Evolutionary conservation across 1,139 yeast genomes (phyloP).

Genomic region (Hemisphaericaspora xylanilytica): DNA sequence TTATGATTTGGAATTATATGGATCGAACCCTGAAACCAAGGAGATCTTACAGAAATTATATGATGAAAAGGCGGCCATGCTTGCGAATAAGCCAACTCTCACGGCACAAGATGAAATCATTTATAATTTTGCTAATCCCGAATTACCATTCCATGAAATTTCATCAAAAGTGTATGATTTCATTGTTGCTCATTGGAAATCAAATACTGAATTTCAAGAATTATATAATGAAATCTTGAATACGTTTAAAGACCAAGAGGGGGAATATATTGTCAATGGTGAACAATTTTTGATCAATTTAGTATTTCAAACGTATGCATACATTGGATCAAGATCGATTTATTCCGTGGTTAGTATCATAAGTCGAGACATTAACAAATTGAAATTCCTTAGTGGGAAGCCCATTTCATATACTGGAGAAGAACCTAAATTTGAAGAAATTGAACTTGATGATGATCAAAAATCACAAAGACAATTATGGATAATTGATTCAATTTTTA

Average conservation of each 20-base stretch:
- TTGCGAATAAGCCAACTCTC: constrained; percentile 24
- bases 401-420: constrained; percentile 24
- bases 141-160: constrained; percentile 37
- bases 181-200: constrained; percentile 41
- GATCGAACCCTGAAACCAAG: constrained; percentile 26
- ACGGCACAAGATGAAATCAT: constrained; percentile 44
- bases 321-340: constrained; percentile 84
- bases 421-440: constrained; percentile 35
- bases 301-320: constrained; percentile 70
- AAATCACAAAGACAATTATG: constrained; percentile 31
- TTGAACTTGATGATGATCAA: constrained; percentile 39
- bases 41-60: constrained; percentile 29
- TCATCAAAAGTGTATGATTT: constrained; percentile 44
- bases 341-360: constrained; percentile 80
- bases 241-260: constrained; percentile 18
- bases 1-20: constrained; percentile 40
- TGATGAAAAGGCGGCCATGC: constrained; percentile 30
- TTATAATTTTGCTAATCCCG: constrained; percentile 35
- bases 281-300: constrained; percentile 56
- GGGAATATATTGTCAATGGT: constrained; percentile 19
- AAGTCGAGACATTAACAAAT: constrained; percentile 51
- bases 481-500: constrained; percentile 64
- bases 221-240: constrained; percentile 30
- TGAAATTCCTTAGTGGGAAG: constrained; percentile 44
- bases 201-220: constrained; percentile 39